A percentile compares a stretch with the other conserved stretches of the same genome.
Conservation (phyloP, 345 rosid species). For the Cardamine chenopodiifolia region DNA sequence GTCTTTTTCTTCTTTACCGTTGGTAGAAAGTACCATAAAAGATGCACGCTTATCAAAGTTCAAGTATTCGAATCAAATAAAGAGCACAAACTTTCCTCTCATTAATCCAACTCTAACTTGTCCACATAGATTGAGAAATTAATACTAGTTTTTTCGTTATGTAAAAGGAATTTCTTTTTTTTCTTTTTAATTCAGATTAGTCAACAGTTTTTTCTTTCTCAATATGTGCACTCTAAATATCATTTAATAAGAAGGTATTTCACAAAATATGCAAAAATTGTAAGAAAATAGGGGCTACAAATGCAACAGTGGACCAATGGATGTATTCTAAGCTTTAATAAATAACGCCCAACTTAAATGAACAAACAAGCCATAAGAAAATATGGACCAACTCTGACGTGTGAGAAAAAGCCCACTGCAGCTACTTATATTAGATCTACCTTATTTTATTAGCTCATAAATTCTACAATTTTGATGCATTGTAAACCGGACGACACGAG, state of each 20-base stretch:
- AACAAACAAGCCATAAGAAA: conserved; percentile 17
- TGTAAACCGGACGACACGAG: not conserved
- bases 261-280: not conserved
- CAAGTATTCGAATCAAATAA: not conserved
- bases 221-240: not conserved
- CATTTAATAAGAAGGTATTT: not conserved
- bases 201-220: not conserved
- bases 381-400: conserved; percentile 7
- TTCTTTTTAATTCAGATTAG: not conserved
- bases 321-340: not conserved
- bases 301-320: not conserved
- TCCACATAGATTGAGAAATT: not conserved
- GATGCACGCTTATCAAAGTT: not conserved
- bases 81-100: not conserved
- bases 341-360: conserved; percentile 18
- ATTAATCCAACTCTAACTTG: not conserved
- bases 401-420: not conserved
- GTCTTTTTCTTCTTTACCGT: conserved; percentile 35
- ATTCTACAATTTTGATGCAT: not conserved
- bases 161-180: no score
- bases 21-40: conserved; percentile 29
- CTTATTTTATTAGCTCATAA: not conserved
- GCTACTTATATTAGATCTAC: conserved; percentile 1
- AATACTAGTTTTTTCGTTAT: not conserved
- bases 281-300: conserved; percentile 4